Evolutionary conservation across 1,284 basidiomycete genomes (phyloP), one percentile per base, ranked within the genome.

Genomic region (Heliocybe sulcata): DNA sequence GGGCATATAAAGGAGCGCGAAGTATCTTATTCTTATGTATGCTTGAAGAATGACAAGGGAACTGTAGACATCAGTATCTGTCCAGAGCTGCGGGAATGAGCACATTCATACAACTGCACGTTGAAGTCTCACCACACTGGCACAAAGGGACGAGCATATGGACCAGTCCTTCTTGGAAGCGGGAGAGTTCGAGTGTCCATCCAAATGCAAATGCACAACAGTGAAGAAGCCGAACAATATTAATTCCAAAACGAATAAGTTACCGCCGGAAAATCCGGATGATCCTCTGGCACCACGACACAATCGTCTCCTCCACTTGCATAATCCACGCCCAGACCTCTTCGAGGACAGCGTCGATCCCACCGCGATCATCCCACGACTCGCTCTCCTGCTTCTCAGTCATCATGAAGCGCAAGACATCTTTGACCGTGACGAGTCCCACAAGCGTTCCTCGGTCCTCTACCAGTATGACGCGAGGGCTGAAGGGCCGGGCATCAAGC

Each of bases 371-470:
- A 73, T 79, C 80, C 55, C 82, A 83, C 1, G 77, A 77, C 9
- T 65, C 62, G 12, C 57, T 60, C 53, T 77, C 74, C 19, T 75
- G 60, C 20, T 64, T 60, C 54, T 74, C 74, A 1, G 69, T 69
- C 55, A 61, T 74, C 57, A 89, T 93, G 65, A 92, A 92, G 47
- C 85, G 84, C 12, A 99, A 73, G 11, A 98, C 92, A 62, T 99
- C 97, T 67, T 99, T 99, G 57, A 99, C 90, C 0, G 95, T 98
- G 20, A 98, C 87, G 14, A 99, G 76, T 0, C 96, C 96, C 0
- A 81, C 82, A 2, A 99, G 77, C 42, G 76, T 72, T 11, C 96
- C 96, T 62, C 87, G 82, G 56, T 90, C 83, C 65, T 94, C 90
- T 0, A 99, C 93, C 3, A 99, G 79, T 57, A 99, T 94, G 14